Evolutionary conservation across 2,329 filamentous ascomycete genomes (phyloP), one percentile per base, ranked within the genome.

Genomic region (Fusarium citri): DNA sequence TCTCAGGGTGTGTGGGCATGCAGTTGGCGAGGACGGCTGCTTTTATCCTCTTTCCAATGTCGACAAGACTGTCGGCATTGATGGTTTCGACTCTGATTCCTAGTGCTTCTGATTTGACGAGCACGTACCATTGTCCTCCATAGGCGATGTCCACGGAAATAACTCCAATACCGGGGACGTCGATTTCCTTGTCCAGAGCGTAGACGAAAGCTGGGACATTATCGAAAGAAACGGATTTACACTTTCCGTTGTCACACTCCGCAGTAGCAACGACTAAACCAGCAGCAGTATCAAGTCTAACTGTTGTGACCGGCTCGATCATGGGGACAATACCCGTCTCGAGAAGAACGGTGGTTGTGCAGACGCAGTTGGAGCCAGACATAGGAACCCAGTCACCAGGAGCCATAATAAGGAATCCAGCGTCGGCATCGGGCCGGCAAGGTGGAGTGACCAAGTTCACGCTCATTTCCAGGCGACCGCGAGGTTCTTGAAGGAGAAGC

Each of bases 271-370:
- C 60, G 4, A 64, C 62, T 6, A 64, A 12, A 0, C 62, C 62
- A 1, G 62, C 62, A 15, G 62, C 60, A 3, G 62, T 64, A 18
- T 64, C 62, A 2, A 64, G 15, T n/a, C 26, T 46, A 0, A 64
- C 62, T 10, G 20, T 59, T 2, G 18, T 64, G 5, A 64, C 23
- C 7, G 62, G 82, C 56, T 83, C 82, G 11, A 76, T 68, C 81
- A 84, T 84, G 2, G 74, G 67, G 0, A 84, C 63, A 65, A 84
- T 83, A 0, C 82, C 83, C 0, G 81, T 84, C 68, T 84, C 83
- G n/a, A 84, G 68, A 20, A 84, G 72, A 7, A 83, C 82, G 0
- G 83, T 84, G 0, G 80, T 73, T 0, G 80, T 83, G 55, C 77
- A 80, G 8, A 84, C 83, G 8, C 78, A 80, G 42, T 84, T 84